A percentile compares a stretch with the other conserved stretches of the same genome.
Evolutionary conservation across 495 filamentous ascomycete genomes (phyloP).

Genomic region (Opeltia flavorubescens): DNA sequence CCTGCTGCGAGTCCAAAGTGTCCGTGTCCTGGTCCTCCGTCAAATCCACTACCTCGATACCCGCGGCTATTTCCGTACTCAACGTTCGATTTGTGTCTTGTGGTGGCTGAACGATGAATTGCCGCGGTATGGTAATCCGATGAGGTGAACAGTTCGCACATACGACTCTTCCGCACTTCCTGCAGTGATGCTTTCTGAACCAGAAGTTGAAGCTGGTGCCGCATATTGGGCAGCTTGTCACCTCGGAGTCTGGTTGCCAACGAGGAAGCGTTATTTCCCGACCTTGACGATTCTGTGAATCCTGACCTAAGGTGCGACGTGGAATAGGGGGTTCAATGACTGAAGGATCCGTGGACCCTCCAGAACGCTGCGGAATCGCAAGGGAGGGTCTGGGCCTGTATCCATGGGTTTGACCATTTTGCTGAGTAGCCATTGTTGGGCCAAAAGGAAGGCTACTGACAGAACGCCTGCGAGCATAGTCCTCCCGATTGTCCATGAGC

Average conservation of each 20-base stretch:
- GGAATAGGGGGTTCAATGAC: constrained; percentile 9
- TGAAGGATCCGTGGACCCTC: neutral
- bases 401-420: constrained; percentile 1
- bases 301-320: constrained; percentile 7
- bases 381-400: neutral
- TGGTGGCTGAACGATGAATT: constrained; percentile 82
- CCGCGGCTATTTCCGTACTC: neutral
- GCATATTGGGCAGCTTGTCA: constrained; percentile 71
- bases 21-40: constrained; percentile 24
- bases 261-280: constrained; percentile 37
- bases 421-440: neutral
- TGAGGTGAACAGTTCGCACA: constrained; percentile 87
- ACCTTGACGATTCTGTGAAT: constrained; percentile 4
- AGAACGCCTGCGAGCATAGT: constrained; percentile 7
- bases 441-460: constrained; percentile 8
- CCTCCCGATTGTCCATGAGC: constrained; percentile 9
- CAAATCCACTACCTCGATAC: constrained; percentile 24
- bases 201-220: constrained; percentile 64
- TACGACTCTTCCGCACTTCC: constrained; percentile 91
- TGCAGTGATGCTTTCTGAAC: constrained; percentile 86
- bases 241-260: constrained; percentile 81
- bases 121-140: constrained; percentile 82
- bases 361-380: too few relatives aligned
- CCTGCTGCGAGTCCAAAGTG: constrained; percentile 3
- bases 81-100: constrained; percentile 18